Base-by-base conservation (phyloP, 2,329 filamentous ascomycete species). In the Apiospora marii region DNA sequence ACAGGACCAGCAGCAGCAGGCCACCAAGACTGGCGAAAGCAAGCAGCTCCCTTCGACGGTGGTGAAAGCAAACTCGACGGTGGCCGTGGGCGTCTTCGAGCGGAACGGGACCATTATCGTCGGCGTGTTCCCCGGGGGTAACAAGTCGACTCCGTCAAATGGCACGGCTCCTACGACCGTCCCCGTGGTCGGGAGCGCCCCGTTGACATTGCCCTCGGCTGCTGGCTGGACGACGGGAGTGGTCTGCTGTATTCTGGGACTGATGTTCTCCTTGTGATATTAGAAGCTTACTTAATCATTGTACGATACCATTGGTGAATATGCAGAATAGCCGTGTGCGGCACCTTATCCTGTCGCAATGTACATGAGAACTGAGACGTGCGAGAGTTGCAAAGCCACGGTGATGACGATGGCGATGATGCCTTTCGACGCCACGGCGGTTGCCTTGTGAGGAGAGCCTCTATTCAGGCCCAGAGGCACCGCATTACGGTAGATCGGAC, bases 231-330 rank as follows among this genome's bases (percentile, higher is more conserved):
- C 58, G 22, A 64, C 58, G 19, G 58, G 34, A 13, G 58, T 41
- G 7, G 58, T 64, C 30, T 64, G 58, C 58, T 41, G 58, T 41
- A 13, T 64, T n/a, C 58, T 64, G n/a, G 58, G 58, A 12, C 10
- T 64, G 58, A 64, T 64, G 58, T 64, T 64, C 58, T 64, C 34
- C 34, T 13, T 64, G n/a, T 64, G 34, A 64, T n/a, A 41, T 41
- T 64, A 64, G 58, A 64, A 41, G 30, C 19, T 41, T 64, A 41
- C 58, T 64, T 64, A 64, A 64, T 64, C 58, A 41, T 12, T 64
- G 58, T 64, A 41, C 19, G 41, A 64, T n/a, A 64, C 30, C 19
- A 41, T 14, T 14, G 41, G 58, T 30, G 30, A 64, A 41, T 64
- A 64, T 49, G 46, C n/a, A 49, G 30, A 37, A 64, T 64, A 64